These are phyloP conservation scores for Prunus mira DNA, from an alignment of 306 rosid species.

Conservation along the genomic window DNA sequence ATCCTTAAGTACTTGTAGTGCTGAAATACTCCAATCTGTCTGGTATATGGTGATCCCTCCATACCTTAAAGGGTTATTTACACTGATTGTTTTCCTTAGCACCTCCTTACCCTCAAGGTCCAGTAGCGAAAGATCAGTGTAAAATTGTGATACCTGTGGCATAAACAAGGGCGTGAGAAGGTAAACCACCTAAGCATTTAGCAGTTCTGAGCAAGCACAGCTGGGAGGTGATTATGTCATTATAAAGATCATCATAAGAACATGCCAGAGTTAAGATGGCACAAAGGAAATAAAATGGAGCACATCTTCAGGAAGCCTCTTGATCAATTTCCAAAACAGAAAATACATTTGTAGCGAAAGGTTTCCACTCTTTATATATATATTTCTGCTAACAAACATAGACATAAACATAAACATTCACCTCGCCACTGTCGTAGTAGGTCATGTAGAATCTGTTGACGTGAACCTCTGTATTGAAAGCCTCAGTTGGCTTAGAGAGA, in stretches of 20 bases:
- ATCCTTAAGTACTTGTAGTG: constrained; percentile 80
- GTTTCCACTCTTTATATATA: too few relatives aligned
- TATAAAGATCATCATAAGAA: not conserved
- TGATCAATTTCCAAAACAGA: not conserved
- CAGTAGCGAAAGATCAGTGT: constrained; percentile 74
- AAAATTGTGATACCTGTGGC: constrained; percentile 80
- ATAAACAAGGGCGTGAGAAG: not conserved
- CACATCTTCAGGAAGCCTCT: not conserved
- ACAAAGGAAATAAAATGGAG: not conserved
- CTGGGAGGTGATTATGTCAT: not conserved
- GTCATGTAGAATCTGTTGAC: constrained; percentile 91
- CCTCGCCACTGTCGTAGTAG: constrained; percentile 92
- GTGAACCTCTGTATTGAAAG: constrained; percentile 87
- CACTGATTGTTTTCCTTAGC: constrained; percentile 84
- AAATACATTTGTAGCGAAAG: not conserved
- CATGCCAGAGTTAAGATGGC: not conserved
- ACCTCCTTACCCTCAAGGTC: constrained; percentile 85
- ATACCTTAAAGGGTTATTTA: constrained; percentile 85
- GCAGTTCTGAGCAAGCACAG: not conserved
- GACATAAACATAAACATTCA: constrained; percentile 21
- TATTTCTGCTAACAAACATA: too few relatives aligned
- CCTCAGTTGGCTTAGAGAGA: constrained; percentile 75
- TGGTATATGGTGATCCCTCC: constrained; percentile 87
- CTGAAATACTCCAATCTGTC: constrained; percentile 91
- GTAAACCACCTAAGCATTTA: not conserved